phyloP scores from a whole-genome alignment of 495 filamentous ascomycete genomes.

The Rostrohypoxylon terebratum region DNA sequence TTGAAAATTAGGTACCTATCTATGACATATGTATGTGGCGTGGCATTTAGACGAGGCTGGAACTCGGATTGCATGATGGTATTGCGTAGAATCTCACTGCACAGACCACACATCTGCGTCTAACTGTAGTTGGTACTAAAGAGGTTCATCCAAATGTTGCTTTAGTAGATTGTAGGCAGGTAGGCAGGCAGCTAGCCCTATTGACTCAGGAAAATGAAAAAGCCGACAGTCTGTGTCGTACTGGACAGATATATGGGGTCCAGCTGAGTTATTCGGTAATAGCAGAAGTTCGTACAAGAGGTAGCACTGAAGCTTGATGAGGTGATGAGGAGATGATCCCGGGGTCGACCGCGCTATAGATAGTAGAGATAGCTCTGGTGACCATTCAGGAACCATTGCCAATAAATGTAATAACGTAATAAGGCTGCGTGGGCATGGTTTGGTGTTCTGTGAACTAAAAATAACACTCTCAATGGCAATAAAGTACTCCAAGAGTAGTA shows the following conservation, averaged over 20 bases:
- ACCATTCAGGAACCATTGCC: conserved; percentile 2
- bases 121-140: not conserved
- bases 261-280: conserved; percentile 18
- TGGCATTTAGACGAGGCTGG: not conserved
- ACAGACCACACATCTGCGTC: not conserved
- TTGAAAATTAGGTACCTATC: not conserved
- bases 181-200: conserved; percentile 1
- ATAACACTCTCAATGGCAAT: not conserved
- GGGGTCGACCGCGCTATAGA: conserved; percentile 4
- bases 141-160: conserved; percentile 3
- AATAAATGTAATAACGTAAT: not conserved
- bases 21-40: too few relatives aligned
- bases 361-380: not conserved
- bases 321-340: not conserved
- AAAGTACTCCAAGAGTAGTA: not conserved
- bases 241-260: conserved; percentile 13
- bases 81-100: not conserved
- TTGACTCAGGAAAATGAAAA: not conserved
- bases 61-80: not conserved
- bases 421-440: not conserved
- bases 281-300: conserved; percentile 8
- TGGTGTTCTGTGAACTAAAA: not conserved
- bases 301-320: not conserved
- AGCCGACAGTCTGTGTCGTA: conserved; percentile 4
- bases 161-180: too few relatives aligned